These are phyloP conservation scores for Tolypocladium inflatum DNA, from an alignment of 2,329 filamentous ascomycete species.

Conservation along the genomic window DNA sequence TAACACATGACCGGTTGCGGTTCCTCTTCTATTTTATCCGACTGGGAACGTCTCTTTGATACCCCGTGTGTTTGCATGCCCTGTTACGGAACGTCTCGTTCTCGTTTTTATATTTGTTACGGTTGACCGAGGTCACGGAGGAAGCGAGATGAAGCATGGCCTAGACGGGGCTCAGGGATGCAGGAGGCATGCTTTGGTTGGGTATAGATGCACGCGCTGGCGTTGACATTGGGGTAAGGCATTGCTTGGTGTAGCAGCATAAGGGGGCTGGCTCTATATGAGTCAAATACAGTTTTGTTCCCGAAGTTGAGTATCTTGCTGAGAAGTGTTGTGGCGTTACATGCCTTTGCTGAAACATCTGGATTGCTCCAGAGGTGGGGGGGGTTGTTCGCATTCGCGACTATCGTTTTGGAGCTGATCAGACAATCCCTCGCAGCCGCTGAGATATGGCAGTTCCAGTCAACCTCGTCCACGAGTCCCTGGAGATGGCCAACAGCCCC, in stretches of 20 bases:
- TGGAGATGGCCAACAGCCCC: background rate
- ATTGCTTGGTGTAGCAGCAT: background rate
- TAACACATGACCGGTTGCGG: background rate
- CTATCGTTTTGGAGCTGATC: background rate
- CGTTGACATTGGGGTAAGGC: background rate
- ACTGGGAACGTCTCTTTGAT: constrained; percentile 1
- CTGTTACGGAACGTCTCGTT: background rate
- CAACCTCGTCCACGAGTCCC: background rate
- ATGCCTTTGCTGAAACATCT: background rate
- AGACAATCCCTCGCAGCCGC: background rate
- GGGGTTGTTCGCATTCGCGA: background rate
- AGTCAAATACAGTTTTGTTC: background rate
- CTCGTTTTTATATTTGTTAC: background rate
- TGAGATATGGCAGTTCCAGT: background rate
- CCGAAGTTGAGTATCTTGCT: background rate
- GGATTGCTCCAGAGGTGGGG: background rate
- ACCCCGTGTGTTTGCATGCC: background rate
- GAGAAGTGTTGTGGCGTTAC: too few relatives aligned
- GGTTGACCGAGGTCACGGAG: background rate
- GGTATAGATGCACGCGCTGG: background rate
- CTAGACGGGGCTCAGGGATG: background rate
- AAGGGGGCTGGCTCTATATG: background rate
- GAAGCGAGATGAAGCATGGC: background rate
- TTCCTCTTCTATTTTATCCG: background rate
- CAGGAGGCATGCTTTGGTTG: background rate